These are phyloP conservation scores for Paralagenidium karlingii DNA, from an alignment of 352 stramenopile species.

Conservation along the genomic window DNA sequence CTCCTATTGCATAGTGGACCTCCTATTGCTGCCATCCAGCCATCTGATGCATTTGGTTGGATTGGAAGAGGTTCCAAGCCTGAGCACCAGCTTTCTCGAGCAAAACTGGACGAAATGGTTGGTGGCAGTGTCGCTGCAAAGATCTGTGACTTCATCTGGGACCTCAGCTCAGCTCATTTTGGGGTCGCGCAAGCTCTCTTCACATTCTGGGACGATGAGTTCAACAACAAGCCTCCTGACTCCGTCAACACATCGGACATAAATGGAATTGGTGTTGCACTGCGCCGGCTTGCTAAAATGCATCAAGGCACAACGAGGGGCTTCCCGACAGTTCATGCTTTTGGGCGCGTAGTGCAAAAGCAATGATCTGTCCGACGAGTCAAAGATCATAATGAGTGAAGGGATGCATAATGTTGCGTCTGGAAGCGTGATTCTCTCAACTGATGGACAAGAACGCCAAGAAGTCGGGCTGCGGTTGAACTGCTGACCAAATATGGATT, in stretches of 20 bases:
- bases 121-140: slow-evolving; percentile 5
- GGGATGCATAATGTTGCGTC: slow-evolving; percentile 16
- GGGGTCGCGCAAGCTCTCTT: slow-evolving; percentile 19
- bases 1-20: too few species aligned
- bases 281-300: slow-evolving; percentile 9
- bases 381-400: slow-evolving; percentile 8
- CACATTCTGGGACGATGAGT: slow-evolving; percentile 8
- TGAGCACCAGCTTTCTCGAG: slow-evolving; percentile 10
- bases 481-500: slow-evolving; percentile 14
- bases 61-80: slow-evolving; percentile 8
- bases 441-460: slow-evolving; percentile 9
- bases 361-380: slow-evolving; percentile 3
- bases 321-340: slow-evolving; percentile 12
- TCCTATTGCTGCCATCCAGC: too few species aligned
- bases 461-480: slow-evolving; percentile 11
- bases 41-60: slow-evolving; percentile 13
- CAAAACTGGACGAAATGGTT: slow-evolving; percentile 13
- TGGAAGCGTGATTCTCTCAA: slow-evolving; percentile 8
- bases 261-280: slow-evolving; percentile 10
- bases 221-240: slow-evolving; percentile 7
- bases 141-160: slow-evolving; percentile 15
- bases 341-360: slow-evolving; percentile 8
- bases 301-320: slow-evolving; percentile 9
- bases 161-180: slow-evolving; percentile 16
- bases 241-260: slow-evolving; percentile 1